phyloP scores from a whole-genome alignment of 2,329 filamentous ascomycete species.

The Sordariomycetes sp. region DNA sequence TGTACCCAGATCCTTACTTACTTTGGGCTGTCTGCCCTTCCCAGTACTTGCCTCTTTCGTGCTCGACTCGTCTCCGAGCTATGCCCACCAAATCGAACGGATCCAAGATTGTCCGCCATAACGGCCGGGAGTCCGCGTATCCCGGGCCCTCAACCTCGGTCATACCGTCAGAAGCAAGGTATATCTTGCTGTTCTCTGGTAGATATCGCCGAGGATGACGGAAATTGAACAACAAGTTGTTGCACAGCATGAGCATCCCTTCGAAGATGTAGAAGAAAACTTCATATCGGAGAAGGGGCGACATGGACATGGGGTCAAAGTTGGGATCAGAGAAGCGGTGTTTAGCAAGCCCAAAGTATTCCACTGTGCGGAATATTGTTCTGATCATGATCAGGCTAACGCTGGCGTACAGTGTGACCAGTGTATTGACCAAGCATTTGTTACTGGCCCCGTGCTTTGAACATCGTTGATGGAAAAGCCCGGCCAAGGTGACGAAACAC shows the following conservation, averaged over 20 bases:
- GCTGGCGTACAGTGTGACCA: slow-evolving; percentile 42
- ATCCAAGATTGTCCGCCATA: slow-evolving; percentile 30
- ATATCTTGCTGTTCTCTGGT: slow-evolving; percentile 37
- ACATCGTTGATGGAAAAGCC: slow-evolving; percentile 37
- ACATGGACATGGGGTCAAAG: slow-evolving; percentile 25
- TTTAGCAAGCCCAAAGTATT: slow-evolving; percentile 44
- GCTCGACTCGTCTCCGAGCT: too few species aligned
- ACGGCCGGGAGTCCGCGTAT: slow-evolving; percentile 36
- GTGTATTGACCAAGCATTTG: slow-evolving; percentile 20
- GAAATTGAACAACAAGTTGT: slow-evolving; percentile 38
- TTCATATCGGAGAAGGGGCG: slow-evolving; percentile 43
- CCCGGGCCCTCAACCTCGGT: slow-evolving; percentile 39
- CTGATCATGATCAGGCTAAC: slow-evolving; percentile 38
- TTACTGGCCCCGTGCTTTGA: slow-evolving; percentile 21
- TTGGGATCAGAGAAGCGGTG: slow-evolving; percentile 25
- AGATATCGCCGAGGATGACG: slow-evolving; percentile 41
- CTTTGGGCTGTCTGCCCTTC: too few species aligned
- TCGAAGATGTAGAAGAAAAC: slow-evolving; percentile 54
- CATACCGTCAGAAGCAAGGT: slow-evolving; percentile 37
- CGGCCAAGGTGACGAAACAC: slow-evolving; percentile 38
- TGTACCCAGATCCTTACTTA: too few species aligned
- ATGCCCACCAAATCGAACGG: slow-evolving; percentile 24
- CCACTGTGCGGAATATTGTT: slow-evolving; percentile 49
- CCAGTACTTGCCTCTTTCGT: too few species aligned
- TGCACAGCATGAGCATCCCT: slow-evolving; percentile 40